Percentiles rank a stretch among this genome's conserved stretches.
Evolutionary conservation across 139 green algal genomes (phyloP).

Genomic region (Coccomyxa sp.): DNA sequence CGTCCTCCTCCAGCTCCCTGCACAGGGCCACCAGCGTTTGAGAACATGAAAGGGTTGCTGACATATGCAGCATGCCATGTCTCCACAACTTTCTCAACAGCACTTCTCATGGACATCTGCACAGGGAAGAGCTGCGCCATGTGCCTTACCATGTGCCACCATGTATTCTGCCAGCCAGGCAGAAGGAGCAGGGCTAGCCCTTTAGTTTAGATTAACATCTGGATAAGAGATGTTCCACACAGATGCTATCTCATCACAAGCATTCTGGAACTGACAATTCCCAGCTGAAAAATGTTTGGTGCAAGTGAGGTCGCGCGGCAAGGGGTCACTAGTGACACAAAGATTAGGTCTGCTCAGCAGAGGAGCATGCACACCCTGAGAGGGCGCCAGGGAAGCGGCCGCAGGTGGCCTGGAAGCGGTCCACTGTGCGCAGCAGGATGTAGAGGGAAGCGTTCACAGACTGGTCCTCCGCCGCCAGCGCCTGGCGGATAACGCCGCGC

Average conservation of each 20-base stretch:
- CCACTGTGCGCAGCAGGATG: constrained; percentile 73
- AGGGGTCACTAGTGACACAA: too few relatives aligned
- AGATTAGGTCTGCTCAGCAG: too few relatives aligned
- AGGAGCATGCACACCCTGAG: constrained; percentile 26
- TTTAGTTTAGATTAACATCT: too few relatives aligned
- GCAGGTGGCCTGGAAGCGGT: constrained; percentile 61
- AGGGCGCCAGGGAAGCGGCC: constrained; percentile 54
- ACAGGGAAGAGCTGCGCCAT: too few relatives aligned
- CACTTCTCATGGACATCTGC: not conserved
- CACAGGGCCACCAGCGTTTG: not conserved
- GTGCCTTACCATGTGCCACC: too few relatives aligned
- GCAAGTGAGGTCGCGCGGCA: too few relatives aligned
- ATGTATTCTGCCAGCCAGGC: too few relatives aligned
- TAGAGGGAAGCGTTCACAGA: constrained; percentile 60
- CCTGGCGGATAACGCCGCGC: constrained; percentile 24
- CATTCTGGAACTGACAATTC: too few relatives aligned
- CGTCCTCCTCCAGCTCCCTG: constrained; percentile 65
- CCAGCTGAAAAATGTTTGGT: too few relatives aligned
- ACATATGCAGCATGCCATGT: not conserved
- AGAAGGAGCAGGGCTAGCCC: too few relatives aligned
- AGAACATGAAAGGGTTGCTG: not conserved
- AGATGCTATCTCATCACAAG: not conserved
- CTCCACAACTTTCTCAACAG: not conserved
- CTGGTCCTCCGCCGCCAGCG: constrained; percentile 43
- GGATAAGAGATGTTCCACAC: too few relatives aligned